These are phyloP conservation scores for Pyrus communis DNA, from an alignment of 306 rosid species.

Conservation along the genomic window DNA sequence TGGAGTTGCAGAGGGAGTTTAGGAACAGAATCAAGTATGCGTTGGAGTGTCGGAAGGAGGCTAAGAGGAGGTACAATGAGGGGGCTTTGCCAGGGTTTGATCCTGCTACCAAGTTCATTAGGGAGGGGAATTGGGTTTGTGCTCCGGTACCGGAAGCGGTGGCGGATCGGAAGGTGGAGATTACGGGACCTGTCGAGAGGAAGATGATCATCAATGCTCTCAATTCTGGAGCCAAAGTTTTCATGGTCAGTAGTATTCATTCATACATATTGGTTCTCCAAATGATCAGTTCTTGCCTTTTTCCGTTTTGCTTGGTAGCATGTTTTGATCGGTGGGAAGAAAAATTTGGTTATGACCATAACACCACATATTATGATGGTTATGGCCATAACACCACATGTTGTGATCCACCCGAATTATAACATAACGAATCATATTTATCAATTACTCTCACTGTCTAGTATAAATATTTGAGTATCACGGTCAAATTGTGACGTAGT, in stretches of 20 bases:
- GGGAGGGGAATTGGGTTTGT: constrained; percentile 70
- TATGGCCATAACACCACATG: no score
- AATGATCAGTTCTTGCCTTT: no score
- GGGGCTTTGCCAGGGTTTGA: constrained; percentile 73
- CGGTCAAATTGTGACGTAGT: no score
- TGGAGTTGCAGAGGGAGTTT: constrained; percentile 65
- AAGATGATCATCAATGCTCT: constrained; percentile 94
- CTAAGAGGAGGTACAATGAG: constrained; percentile 57
- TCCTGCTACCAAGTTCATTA: constrained; percentile 49
- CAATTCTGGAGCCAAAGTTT: constrained; percentile 87
- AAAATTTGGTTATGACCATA: no score
- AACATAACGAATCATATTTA: no score
- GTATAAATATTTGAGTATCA: no score
- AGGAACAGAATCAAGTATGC: constrained; percentile 65
- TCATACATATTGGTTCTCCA: neutral
- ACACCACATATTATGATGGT: no score
- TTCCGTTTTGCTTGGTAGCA: neutral
- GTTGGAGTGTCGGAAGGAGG: constrained; percentile 65
- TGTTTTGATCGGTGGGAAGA: no score
- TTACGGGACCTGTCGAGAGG: constrained; percentile 85
- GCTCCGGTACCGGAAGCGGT: constrained; percentile 55
- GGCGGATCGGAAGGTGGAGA: constrained; percentile 83
- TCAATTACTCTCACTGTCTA: no score
- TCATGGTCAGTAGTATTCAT: constrained; percentile 44
- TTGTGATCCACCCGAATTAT: no score